phyloP scores from a whole-genome alignment of 805 yeast species.

The Torulaspora quercuum region DNA sequence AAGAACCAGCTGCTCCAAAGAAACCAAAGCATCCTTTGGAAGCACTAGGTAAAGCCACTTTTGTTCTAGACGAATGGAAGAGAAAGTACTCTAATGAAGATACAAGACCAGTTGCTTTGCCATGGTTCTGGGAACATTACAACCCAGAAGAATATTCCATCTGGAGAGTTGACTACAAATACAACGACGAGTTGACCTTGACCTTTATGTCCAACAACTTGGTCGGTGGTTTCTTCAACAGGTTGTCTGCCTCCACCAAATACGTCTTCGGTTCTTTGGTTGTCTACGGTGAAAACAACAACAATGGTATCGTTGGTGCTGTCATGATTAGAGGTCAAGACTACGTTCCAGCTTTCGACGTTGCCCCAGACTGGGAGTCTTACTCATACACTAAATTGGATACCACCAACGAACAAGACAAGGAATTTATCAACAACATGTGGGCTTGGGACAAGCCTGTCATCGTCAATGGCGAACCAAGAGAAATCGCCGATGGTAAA shows the following conservation, averaged over 20 bases:
- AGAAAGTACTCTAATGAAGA: conserved; percentile 93
- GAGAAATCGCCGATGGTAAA: conserved; percentile 95
- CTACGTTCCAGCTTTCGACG: conserved; percentile 82
- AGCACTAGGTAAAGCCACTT: conserved; percentile 65
- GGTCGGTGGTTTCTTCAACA: conserved; percentile 95
- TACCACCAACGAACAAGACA: conserved; percentile 70
- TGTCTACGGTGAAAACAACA: conserved; percentile 95
- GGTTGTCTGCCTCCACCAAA: conserved; percentile 83
- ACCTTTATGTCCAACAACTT: conserved; percentile 97
- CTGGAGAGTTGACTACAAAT: conserved; percentile 91
- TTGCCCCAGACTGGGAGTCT: conserved; percentile 99
- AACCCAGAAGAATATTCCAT: conserved; percentile 89
- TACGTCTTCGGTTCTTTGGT: conserved; percentile 86
- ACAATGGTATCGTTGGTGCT: conserved; percentile 93
- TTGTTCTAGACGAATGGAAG: conserved; percentile 83
- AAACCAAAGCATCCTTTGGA: conserved; percentile 90
- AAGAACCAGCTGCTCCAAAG: conserved; percentile 47
- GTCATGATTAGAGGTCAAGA: conserved; percentile 94
- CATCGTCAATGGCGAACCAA: conserved; percentile 69
- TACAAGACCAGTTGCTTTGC: conserved; percentile 85
- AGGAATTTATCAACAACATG: conserved; percentile 80
- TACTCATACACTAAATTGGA: conserved; percentile 82
- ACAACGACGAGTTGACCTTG: conserved; percentile 92
- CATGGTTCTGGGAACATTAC: conserved; percentile 96
- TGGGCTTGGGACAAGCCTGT: conserved; percentile 99